Conservation (phyloP, 805 yeast species). For the Sungouiella thailandica region DNA sequence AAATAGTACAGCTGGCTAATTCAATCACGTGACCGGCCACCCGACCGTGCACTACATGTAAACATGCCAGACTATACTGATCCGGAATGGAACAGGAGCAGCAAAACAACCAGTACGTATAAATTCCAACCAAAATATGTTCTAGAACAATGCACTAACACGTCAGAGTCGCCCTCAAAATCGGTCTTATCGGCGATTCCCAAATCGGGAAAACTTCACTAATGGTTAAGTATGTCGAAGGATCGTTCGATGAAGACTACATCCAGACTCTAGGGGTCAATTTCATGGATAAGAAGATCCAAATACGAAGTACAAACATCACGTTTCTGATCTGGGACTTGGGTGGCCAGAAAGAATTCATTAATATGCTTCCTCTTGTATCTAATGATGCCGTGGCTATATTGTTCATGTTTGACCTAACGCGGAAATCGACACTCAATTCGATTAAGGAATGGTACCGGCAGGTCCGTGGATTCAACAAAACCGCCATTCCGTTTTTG, state of each 20-base stretch:
- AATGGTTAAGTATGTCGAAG: constrained; percentile 97
- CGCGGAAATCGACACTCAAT: constrained; percentile 78
- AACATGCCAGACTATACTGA: neutral
- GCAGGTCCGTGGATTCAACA: constrained; percentile 83
- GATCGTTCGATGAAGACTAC: constrained; percentile 84
- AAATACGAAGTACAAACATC: constrained; percentile 79
- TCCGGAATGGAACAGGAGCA: constrained; percentile 17
- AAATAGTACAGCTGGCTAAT: no score
- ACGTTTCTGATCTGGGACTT: constrained; percentile 93
- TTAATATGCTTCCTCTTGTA: constrained; percentile 91
- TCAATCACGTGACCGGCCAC: no score
- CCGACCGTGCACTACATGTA: neutral
- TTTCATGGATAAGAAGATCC: constrained; percentile 85
- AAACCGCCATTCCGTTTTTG: constrained; percentile 83
- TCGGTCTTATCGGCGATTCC: constrained; percentile 92
- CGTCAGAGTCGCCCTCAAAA: constrained; percentile 62
- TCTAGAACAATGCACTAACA: constrained; percentile 17
- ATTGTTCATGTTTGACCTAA: constrained; percentile 81
- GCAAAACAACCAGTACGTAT: constrained; percentile 36
- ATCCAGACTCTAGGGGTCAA: constrained; percentile 94
- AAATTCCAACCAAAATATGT: neutral
- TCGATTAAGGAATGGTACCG: constrained; percentile 94
- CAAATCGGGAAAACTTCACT: constrained; percentile 93
- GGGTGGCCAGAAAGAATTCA: constrained; percentile 93
- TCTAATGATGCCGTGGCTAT: constrained; percentile 90